phyloP scores from a whole-genome alignment of 495 filamentous ascomycete genomes.

The Lasiosphaeria miniovina region DNA sequence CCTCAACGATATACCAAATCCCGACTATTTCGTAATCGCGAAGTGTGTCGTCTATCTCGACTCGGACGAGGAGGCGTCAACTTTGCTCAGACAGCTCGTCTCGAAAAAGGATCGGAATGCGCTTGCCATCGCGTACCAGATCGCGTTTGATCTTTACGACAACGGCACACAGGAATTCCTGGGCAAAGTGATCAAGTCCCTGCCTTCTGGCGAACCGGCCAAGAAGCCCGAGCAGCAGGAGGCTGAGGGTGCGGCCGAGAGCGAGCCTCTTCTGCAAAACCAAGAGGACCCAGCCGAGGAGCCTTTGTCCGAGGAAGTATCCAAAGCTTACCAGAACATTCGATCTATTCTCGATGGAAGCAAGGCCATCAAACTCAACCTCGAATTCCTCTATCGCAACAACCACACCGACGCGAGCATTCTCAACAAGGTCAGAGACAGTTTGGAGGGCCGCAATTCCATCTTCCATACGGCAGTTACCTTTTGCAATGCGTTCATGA shows the following conservation, averaged over 20 bases:
- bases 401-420: slow-evolving; percentile 81
- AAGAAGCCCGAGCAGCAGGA: slow-evolving; percentile 50
- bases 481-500: slow-evolving; percentile 98
- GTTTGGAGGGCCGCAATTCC: slow-evolving; percentile 90
- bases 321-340: slow-evolving; percentile 71
- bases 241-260: slow-evolving; percentile 47
- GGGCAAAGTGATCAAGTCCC: slow-evolving; percentile 77
- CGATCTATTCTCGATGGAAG: slow-evolving; percentile 84
- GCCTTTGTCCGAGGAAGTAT: slow-evolving; percentile 45
- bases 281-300: slow-evolving; percentile 37
- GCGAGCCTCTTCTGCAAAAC: slow-evolving; percentile 41
- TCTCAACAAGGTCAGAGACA: slow-evolving; percentile 93
- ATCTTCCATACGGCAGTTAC: slow-evolving; percentile 98
- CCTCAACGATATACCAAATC: slow-evolving; percentile 79
- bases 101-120: slow-evolving; percentile 71
- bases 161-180: slow-evolving; percentile 98
- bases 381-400: slow-evolving; percentile 94
- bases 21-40: slow-evolving; percentile 96
- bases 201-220: slow-evolving; percentile 60
- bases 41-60: slow-evolving; percentile 97
- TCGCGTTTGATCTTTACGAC: slow-evolving; percentile 96
- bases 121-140: slow-evolving; percentile 87
- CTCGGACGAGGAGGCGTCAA: slow-evolving; percentile 87
- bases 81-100: slow-evolving; percentile 78
- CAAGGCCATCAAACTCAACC: slow-evolving; percentile 86